Conservation (phyloP, 2,329 filamentous ascomycete genomes). For the Bipolaris gigantea region DNA sequence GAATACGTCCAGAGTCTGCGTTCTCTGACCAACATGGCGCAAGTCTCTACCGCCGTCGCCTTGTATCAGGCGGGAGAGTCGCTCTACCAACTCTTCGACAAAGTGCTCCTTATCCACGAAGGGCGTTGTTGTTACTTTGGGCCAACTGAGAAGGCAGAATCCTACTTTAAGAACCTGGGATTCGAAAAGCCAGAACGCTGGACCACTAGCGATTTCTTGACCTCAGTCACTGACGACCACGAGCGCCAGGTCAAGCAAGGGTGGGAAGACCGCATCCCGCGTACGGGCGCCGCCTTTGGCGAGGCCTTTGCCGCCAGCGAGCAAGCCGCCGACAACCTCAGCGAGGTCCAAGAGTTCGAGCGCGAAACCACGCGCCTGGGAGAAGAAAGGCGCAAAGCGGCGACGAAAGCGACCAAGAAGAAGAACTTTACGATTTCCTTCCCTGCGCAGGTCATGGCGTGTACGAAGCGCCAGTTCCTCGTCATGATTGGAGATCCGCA, state of each 20-base stretch:
- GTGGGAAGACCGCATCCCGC: constrained; percentile 60
- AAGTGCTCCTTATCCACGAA: constrained; percentile 47
- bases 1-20: constrained; percentile 72
- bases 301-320: constrained; percentile 45
- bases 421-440: constrained; percentile 48
- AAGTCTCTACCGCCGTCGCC: constrained; percentile 65
- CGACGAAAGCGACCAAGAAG: constrained; percentile 45
- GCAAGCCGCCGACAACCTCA: constrained; percentile 42
- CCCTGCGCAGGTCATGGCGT: constrained; percentile 45
- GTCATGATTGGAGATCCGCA: constrained; percentile 59
- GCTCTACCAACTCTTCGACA: constrained; percentile 45
- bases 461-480: constrained; percentile 49
- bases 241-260: constrained; percentile 60
- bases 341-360: constrained; percentile 47
- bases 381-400: constrained; percentile 37
- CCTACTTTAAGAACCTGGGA: constrained; percentile 68
- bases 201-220: constrained; percentile 73
- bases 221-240: constrained; percentile 66
- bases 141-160: constrained; percentile 59
- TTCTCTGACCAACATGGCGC: constrained; percentile 64
- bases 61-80: constrained; percentile 67
- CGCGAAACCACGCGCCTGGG: constrained; percentile 35
- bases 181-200: constrained; percentile 68
- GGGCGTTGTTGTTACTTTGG: constrained; percentile 62
- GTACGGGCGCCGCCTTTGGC: constrained; percentile 59